phyloP scores from a whole-genome alignment of 108 stramenopile genomes.

The Cyclotella cryptica region DNA sequence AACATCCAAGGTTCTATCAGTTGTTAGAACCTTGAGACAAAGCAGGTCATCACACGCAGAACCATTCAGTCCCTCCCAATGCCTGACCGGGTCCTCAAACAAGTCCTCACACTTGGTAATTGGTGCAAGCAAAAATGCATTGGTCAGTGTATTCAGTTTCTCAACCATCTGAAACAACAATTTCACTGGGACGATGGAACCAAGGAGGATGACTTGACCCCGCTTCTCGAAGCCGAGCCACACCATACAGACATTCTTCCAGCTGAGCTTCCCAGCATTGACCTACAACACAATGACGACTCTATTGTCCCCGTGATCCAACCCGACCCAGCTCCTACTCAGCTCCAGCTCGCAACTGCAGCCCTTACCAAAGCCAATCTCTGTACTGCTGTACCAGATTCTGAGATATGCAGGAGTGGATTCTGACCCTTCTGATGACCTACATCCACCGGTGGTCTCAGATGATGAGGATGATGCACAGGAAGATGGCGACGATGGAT shows the following conservation, averaged over 20 bases:
- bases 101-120: slow-evolving; percentile 25
- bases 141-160: background rate
- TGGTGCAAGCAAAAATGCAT: background rate
- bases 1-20: slow-evolving; percentile 45
- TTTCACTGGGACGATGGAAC: too few relatives aligned
- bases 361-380: too few relatives aligned
- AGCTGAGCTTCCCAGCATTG: too few relatives aligned
- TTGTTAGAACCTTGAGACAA: slow-evolving; percentile 24
- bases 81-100: slow-evolving; percentile 27
- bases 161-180: background rate
- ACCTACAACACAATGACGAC: too few relatives aligned
- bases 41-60: slow-evolving; percentile 12
- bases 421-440: background rate
- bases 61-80: slow-evolving; percentile 22
- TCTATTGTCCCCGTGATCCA: too few relatives aligned
- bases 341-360: too few relatives aligned
- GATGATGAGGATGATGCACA: slow-evolving; percentile 9
- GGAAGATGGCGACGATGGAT: background rate
- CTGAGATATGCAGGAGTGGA: background rate
- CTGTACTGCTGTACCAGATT: background rate
- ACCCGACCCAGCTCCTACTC: too few relatives aligned
- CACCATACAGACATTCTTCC: too few relatives aligned
- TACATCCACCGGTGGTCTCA: background rate
- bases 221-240: too few relatives aligned
- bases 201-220: background rate